A percentile compares a stretch with the other conserved stretches of the same genome.
Conservation (phyloP, 192 early-diverging fungal genomes). For the Coemansia sp. region DNA sequence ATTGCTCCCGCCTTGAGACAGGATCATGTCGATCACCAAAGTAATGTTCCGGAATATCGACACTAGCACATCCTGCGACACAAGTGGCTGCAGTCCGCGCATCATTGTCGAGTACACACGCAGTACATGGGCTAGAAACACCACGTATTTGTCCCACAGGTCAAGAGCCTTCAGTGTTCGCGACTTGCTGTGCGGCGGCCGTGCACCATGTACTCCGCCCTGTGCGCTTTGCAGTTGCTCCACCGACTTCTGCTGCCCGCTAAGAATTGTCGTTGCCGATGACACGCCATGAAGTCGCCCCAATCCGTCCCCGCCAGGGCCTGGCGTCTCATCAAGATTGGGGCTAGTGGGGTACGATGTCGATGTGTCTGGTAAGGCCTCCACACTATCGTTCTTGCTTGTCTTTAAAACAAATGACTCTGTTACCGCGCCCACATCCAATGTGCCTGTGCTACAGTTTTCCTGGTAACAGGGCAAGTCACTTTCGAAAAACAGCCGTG, state of each 20-base stretch:
- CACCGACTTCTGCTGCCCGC: neutral
- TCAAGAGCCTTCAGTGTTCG: constrained; percentile 10
- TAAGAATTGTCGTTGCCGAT: neutral
- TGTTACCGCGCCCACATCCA: neutral
- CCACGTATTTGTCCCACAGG: constrained; percentile 43
- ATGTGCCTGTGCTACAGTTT: neutral
- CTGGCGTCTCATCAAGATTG: neutral
- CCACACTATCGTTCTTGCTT: neutral
- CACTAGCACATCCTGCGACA: neutral
- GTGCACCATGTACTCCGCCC: neutral
- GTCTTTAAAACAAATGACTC: constrained; percentile 18
- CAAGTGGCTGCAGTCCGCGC: constrained; percentile 13
- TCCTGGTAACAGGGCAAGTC: constrained; percentile 24
- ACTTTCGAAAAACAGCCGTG: constrained; percentile 37
- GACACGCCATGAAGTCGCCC: neutral
- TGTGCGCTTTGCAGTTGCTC: neutral
- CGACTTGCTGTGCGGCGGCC: constrained; percentile 4
- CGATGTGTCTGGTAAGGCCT: neutral
- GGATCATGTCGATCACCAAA: constrained; percentile 38
- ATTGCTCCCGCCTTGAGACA: constrained; percentile 43
- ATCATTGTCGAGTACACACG: constrained; percentile 41
- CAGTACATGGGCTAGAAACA: constrained; percentile 29
- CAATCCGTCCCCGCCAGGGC: neutral
- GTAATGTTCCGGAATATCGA: constrained; percentile 13
- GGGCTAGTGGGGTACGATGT: constrained; percentile 3